phyloP scores from a whole-genome alignment of 2,329 filamentous ascomycete genomes.

The Ceratocystis lukuohia region DNA sequence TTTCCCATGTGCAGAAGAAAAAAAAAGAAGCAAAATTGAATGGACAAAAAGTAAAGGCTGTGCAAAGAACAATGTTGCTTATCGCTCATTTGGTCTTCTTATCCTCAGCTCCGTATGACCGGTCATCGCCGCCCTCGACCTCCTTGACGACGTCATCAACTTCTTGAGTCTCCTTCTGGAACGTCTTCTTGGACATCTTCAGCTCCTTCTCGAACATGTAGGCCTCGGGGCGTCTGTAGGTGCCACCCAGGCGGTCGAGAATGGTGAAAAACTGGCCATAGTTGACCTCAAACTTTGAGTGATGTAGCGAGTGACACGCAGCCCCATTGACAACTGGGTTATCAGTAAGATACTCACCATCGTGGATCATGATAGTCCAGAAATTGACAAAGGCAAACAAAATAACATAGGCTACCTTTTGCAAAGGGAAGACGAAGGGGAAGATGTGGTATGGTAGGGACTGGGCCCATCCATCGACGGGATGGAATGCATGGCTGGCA shows the following conservation, averaged over 20 bases:
- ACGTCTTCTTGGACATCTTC: slow-evolving; percentile 72
- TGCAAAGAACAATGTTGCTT: slow-evolving; percentile 2
- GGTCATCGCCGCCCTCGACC: slow-evolving; percentile 47
- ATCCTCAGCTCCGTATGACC: slow-evolving; percentile 32
- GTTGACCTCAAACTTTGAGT: slow-evolving; percentile 49
- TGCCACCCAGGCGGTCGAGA: slow-evolving; percentile 78
- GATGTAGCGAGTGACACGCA: slow-evolving; percentile 73
- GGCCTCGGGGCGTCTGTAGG: slow-evolving; percentile 72
- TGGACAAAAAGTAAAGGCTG: not conserved
- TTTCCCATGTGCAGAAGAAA: not conserved
- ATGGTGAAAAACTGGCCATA: slow-evolving; percentile 90
- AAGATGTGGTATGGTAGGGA: slow-evolving; percentile 86
- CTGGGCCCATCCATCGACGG: slow-evolving; percentile 79
- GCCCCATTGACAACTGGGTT: slow-evolving; percentile 87
- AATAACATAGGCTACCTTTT: slow-evolving; percentile 75
- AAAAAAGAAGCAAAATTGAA: not conserved
- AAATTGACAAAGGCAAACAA: slow-evolving; percentile 90
- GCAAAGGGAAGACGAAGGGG: slow-evolving; percentile 81
- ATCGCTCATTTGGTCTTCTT: slow-evolving; percentile 35
- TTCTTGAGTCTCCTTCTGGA: slow-evolving; percentile 62
- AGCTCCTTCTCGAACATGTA: slow-evolving; percentile 73
- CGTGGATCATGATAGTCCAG: slow-evolving; percentile 93
- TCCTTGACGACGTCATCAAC: slow-evolving; percentile 65
- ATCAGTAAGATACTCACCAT: slow-evolving; percentile 87
- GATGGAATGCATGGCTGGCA: slow-evolving; percentile 89